Base-by-base conservation (phyloP, 805 yeast species). In the Komagataella kurtzmanii region DNA sequence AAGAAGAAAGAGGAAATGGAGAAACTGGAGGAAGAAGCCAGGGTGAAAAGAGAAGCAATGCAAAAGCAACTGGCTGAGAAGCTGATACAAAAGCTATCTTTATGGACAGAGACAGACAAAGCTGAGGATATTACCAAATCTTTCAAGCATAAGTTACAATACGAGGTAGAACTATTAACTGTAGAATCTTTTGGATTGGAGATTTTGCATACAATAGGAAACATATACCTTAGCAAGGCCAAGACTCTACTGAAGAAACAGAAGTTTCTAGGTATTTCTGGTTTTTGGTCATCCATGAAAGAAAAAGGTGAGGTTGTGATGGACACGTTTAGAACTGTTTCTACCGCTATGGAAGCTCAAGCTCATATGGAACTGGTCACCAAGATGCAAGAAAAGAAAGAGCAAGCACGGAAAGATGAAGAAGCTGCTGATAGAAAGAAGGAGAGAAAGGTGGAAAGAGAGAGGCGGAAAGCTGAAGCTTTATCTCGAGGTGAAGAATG, bases 151-250 rank as follows among this genome's bases (percentile, higher is more conserved):
- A 79, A 80, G 57, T 69, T 86, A 24, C 66, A 69, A 45, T 69
- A 71, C 51, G 93, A 86, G 61, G 77, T 85, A 47, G 90, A 85
- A 57, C 85, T 85, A 55, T 71, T 93, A 62, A 93, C 93, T 65
- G 79, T 88, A 76, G 99, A 93, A 72, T 87, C 96, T 51, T 93
- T 93, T 69, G 99, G 99, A 12, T 68, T 91, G 50, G 96, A 91
- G 67, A 73, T 93, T 50, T 70, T 91, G 56, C 89, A 84, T 57
- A 71, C 91, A 17, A 84, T 93, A 55, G 97, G 98, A 17, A 76
- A 76, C 54, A 78, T 87, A 4, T 93, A 93, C 66, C 74, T 74
- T 52, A 72, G 77, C 43, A 88, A 88, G 61, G 95, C 95, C 2
- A 72, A 78, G 53, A 87, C 85, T 21, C 81, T 79, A 53, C 68